These are phyloP conservation scores for Candida coleopterorum DNA, from an alignment of 805 yeast genomes.

Conservation along the genomic window DNA sequence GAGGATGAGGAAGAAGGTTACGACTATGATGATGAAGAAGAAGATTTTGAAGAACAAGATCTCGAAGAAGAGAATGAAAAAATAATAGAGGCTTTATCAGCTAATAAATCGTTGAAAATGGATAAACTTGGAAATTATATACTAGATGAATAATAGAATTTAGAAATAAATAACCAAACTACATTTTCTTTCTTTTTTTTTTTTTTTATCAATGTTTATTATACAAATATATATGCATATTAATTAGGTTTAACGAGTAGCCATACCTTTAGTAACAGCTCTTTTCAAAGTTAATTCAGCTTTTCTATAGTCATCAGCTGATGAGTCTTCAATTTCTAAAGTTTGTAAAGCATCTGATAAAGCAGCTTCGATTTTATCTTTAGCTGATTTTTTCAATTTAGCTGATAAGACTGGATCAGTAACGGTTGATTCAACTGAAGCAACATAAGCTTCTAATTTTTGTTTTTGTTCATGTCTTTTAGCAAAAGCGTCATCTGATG, in stretches of 20 bases:
- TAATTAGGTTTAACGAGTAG: slow-evolving; percentile 76
- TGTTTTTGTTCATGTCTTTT: slow-evolving; percentile 99
- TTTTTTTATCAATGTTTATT: slow-evolving; percentile 2
- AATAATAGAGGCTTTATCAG: slow-evolving; percentile 65
- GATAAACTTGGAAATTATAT: slow-evolving; percentile 82
- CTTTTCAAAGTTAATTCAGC: slow-evolving; percentile 99
- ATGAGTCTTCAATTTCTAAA: slow-evolving; percentile 91
- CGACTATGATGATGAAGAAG: slow-evolving; percentile 53
- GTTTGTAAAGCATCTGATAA: slow-evolving; percentile 97
- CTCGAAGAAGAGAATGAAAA: slow-evolving; percentile 41
- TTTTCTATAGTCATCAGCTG: slow-evolving; percentile 97
- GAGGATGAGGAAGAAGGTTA: slow-evolving; percentile 32
- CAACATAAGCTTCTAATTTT: slow-evolving; percentile 97
- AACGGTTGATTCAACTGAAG: slow-evolving; percentile 91
- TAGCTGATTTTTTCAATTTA: slow-evolving; percentile 94
- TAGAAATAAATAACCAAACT: not conserved
- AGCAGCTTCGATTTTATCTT: slow-evolving; percentile 97
- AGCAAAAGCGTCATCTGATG: slow-evolving; percentile 98
- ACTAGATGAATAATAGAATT: slow-evolving; percentile 45
- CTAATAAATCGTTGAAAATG: slow-evolving; percentile 60
- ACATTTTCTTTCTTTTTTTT: too few relatives aligned
- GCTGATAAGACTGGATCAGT: slow-evolving; percentile 98
- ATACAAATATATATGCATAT: not conserved
- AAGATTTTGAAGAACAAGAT: slow-evolving; percentile 30
- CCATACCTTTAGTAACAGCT: slow-evolving; percentile 99